Evolutionary conservation across 2,329 filamentous ascomycete genomes (phyloP), one percentile per base, ranked within the genome.

Genomic region (Aulographum hederae): DNA sequence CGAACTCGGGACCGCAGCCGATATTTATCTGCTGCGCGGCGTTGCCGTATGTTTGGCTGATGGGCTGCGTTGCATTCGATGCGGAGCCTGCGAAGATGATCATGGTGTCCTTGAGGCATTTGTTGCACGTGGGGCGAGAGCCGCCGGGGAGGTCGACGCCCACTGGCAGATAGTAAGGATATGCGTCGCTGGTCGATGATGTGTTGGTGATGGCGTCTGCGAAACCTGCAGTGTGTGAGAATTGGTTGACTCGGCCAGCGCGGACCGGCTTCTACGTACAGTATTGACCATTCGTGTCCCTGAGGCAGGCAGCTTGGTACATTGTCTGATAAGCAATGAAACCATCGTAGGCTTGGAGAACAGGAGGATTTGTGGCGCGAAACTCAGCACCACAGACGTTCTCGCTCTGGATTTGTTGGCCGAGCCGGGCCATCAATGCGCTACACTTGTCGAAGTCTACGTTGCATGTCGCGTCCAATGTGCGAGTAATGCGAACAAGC

Each of bases 101-200:
- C 82, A 95, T 92, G 4, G 79, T 86, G 37, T 79, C 62, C 45
- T 74, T 63, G 27, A 89, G 61, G 50, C 89, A 95, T 26, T 58
- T 57, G 42, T 69, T 74, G 58, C 89, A 98, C 1, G 58, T 70
- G 1, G 84, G 80, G n/a, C 63, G 60, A 17, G 73, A 69, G 15
- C 66, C 66, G 11, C 60, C 62, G 0, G 80, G 79, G 10, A 94
- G 57, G 1, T 62, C 53, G 26, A 73, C 65, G 36, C 89, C 89
- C 34, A 92, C 65, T 0, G 85, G 80, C 3, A 95, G 60, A 45
- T 78, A 86, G 57, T 94, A 98, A 21, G 89, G 65, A 46, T 85
- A 86, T 20, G 71, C 67, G 48, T 89, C 77, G 19, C 72, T 69
- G 0, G 78, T 62, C 6, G 69, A 75, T 15, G 69, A 67, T 4